Evolutionary conservation across 306 rosid genomes (phyloP).

Genomic region (Begonia peltatifolia): DNA sequence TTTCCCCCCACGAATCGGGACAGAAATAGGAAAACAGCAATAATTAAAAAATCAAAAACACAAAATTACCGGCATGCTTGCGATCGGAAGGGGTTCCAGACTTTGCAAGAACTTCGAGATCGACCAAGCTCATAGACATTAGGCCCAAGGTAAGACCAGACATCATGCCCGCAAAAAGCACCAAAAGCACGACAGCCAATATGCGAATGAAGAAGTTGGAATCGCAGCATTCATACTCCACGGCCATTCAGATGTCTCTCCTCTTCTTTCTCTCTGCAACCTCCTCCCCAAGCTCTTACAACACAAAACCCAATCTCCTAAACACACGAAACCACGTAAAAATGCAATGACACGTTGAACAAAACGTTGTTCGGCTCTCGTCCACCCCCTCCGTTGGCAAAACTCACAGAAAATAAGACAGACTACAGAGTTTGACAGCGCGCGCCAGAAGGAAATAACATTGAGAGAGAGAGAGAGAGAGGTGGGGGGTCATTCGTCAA

Average conservation of each 20-base stretch:
- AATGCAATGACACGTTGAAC: no score
- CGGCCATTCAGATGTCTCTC: constrained; percentile 38
- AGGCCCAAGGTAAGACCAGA: constrained; percentile 96
- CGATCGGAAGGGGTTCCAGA: constrained; percentile 77
- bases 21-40: no score
- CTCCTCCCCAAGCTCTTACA: not conserved
- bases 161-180: constrained; percentile 76
- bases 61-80: constrained; percentile 41
- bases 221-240: constrained; percentile 43
- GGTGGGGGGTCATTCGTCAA: no score
- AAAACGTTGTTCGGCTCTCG: no score
- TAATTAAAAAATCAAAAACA: not conserved
- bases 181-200: constrained; percentile 32
- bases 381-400: no score
- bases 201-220: constrained; percentile 45
- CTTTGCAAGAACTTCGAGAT: constrained; percentile 89
- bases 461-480: no score
- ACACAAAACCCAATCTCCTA: no score
- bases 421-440: no score
- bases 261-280: not conserved
- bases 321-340: no score
- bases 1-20: no score
- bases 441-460: no score
- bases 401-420: no score
- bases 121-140: constrained; percentile 94